Evolutionary conservation across 495 filamentous ascomycete species (phyloP).

Genomic region (Parathielavia appendiculata): DNA sequence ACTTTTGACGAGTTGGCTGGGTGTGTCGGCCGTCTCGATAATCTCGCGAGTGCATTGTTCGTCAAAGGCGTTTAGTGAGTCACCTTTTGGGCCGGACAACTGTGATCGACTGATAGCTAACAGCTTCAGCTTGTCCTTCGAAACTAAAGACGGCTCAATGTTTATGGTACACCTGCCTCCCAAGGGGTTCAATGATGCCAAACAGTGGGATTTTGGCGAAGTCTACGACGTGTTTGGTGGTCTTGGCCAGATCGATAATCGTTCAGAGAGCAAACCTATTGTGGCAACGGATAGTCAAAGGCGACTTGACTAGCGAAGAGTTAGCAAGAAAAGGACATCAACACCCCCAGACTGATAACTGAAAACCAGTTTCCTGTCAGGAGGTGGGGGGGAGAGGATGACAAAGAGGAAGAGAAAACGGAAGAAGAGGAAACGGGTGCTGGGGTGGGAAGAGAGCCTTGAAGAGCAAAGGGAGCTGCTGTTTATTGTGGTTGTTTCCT

Average conservation of each 20-base stretch:
- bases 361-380: no score
- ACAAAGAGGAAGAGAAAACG: no score
- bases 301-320: no score
- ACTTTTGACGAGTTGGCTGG: conserved; percentile 6
- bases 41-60: conserved; percentile 13
- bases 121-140: background rate
- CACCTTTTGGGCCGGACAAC: background rate
- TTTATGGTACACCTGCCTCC: conserved; percentile 6
- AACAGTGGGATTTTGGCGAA: conserved; percentile 15
- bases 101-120: background rate
- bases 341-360: no score
- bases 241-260: conserved; percentile 5
- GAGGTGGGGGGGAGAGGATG: no score
- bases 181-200: background rate
- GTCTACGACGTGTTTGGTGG: conserved; percentile 5
- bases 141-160: background rate
- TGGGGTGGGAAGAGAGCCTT: no score
- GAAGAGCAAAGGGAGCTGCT: no score
- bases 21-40: conserved; percentile 13
- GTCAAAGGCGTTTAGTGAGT: conserved; percentile 21
- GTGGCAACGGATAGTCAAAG: no score
- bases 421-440: no score
- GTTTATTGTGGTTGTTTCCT: no score
- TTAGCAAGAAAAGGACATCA: no score
- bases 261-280: background rate